These are phyloP conservation scores for Canavalia gladiata DNA, from an alignment of 306 rosid species.

Conservation along the genomic window DNA sequence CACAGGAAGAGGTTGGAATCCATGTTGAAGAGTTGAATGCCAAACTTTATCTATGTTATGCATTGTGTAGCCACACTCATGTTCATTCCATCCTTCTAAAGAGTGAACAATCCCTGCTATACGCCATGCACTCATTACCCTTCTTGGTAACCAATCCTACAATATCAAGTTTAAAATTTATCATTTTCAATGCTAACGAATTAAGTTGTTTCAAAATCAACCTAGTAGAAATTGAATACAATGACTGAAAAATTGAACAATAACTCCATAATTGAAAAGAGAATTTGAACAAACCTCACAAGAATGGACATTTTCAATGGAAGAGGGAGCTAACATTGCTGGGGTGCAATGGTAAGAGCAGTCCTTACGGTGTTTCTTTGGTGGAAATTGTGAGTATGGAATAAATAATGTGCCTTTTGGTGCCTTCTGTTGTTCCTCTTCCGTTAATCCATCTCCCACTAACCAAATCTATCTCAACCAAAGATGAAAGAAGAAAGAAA, in stretches of 20 bases:
- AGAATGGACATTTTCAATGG: conserved; percentile 68
- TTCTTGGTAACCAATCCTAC: conserved; percentile 77
- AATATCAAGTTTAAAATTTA: not conserved
- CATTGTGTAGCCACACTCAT: conserved; percentile 68
- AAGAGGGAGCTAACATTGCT: conserved; percentile 65
- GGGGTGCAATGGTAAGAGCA: conserved; percentile 75
- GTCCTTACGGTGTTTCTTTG: conserved; percentile 67
- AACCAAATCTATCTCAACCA: conserved; percentile 63
- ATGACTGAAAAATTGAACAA: not conserved
- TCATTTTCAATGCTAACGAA: not conserved
- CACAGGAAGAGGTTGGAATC: conserved; percentile 63
- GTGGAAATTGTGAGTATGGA: conserved; percentile 87
- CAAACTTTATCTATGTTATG: conserved; percentile 63
- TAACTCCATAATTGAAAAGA: not conserved
- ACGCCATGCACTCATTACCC: conserved; percentile 91
- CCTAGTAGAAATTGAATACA: not conserved
- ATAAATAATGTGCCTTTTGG: conserved; percentile 75
- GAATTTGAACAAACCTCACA: conserved; percentile 70
- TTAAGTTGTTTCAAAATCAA: not conserved
- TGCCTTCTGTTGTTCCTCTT: conserved; percentile 73
- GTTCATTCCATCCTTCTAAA: conserved; percentile 72
- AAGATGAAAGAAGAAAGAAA: not conserved
- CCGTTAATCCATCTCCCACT: conserved; percentile 70
- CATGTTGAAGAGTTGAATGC: conserved; percentile 74
- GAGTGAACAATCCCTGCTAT: conserved; percentile 74